phyloP scores from a whole-genome alignment of 805 yeast genomes.

The Wickerhamiella kurtzmanii region DNA sequence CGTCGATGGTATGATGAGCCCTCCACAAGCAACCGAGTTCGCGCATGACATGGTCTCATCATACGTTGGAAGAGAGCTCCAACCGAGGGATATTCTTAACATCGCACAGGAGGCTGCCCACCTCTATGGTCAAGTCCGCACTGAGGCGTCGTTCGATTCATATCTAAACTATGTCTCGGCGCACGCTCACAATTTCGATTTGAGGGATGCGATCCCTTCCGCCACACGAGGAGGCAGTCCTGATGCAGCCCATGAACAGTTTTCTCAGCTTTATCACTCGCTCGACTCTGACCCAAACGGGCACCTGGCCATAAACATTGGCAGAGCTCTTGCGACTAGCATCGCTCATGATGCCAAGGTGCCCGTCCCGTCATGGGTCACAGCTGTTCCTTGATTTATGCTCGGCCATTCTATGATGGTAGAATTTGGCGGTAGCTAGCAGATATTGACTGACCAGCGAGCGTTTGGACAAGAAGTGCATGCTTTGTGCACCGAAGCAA shows the following conservation, averaged over 20 bases:
- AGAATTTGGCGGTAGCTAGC: no score
- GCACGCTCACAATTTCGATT: constrained; percentile 8
- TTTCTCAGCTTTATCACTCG: background rate
- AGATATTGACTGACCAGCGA: no score
- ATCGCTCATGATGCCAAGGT: constrained; percentile 10
- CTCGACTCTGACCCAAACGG: constrained; percentile 8
- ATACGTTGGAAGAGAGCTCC: constrained; percentile 4
- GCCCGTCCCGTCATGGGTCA: background rate
- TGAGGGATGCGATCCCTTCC: background rate
- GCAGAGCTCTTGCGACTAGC: constrained; percentile 1
- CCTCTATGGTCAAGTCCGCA: constrained; percentile 9
- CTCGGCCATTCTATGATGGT: no score
- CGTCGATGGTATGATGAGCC: constrained; percentile 11
- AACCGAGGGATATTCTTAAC: constrained; percentile 2
- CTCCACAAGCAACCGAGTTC: constrained; percentile 14
- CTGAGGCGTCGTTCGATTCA: constrained; percentile 9
- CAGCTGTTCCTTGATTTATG: background rate
- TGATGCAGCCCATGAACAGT: background rate
- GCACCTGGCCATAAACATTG: constrained; percentile 5
- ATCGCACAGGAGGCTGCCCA: constrained; percentile 9
- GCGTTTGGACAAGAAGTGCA: no score
- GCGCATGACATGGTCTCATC: constrained; percentile 3
- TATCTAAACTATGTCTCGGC: constrained; percentile 9
- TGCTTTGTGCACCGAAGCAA: no score
- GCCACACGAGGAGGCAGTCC: background rate